Percentiles rank a stretch among this genome's conserved stretches.
These are phyloP conservation scores for Lichina pygmaea DNA, from an alignment of 495 filamentous ascomycete species.

Conservation along the genomic window DNA sequence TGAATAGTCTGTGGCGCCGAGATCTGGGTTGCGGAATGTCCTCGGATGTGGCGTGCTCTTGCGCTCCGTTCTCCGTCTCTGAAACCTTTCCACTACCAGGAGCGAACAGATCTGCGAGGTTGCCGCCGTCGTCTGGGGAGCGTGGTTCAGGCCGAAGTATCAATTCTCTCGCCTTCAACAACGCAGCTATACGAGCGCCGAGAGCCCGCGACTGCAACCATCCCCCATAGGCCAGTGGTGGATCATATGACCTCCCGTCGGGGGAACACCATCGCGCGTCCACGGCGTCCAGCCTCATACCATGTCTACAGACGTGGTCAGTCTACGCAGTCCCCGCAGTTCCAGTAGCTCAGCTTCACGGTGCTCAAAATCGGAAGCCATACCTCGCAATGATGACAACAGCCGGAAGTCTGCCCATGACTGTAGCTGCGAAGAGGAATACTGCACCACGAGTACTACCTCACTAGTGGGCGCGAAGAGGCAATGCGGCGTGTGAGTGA, in stretches of 20 bases:
- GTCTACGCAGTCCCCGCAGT: background rate
- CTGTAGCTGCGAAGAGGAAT: too few relatives aligned
- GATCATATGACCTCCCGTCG: conserved; percentile 88
- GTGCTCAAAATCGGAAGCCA: conserved; percentile 6
- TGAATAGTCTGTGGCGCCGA: conserved; percentile 45
- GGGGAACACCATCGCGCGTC: conserved; percentile 87
- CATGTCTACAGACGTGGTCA: conserved; percentile 32
- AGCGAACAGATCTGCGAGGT: too few relatives aligned
- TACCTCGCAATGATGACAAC: conserved; percentile 66
- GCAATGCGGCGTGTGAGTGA: too few relatives aligned
- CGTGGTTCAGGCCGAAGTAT: too few relatives aligned
- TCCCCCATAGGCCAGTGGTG: conserved; percentile 81
- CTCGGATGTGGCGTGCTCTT: too few relatives aligned
- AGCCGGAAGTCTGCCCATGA: conserved; percentile 30
- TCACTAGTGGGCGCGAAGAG: too few relatives aligned
- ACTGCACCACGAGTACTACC: too few relatives aligned
- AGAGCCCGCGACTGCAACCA: conserved; percentile 66
- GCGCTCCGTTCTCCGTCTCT: too few relatives aligned
- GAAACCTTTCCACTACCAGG: too few relatives aligned
- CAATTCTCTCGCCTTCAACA: conserved; percentile 26
- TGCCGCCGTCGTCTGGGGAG: too few relatives aligned
- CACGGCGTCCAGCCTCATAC: conserved; percentile 72
- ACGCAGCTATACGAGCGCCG: conserved; percentile 49
- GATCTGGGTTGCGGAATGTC: conserved; percentile 9
- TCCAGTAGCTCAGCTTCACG: background rate